These are phyloP conservation scores for Penicillium olsonii DNA, from an alignment of 2,329 filamentous ascomycete genomes.

Conservation along the genomic window DNA sequence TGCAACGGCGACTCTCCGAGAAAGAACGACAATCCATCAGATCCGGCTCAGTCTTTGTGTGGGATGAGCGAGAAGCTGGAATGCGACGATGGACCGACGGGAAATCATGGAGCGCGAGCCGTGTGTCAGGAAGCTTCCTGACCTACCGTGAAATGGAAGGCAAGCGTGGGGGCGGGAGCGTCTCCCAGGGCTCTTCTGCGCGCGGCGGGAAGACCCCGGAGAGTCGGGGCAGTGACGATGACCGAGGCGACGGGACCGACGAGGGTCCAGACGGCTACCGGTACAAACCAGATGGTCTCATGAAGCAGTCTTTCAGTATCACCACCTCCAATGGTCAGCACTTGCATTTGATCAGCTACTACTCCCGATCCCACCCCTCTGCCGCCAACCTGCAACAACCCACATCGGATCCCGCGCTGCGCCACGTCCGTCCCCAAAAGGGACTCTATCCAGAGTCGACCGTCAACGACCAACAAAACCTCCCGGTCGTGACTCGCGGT, in stretches of 20 bases:
- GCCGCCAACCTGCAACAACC: slow-evolving; percentile 76
- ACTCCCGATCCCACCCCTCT: slow-evolving; percentile 74
- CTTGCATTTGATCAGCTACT: slow-evolving; percentile 97
- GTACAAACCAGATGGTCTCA: slow-evolving; percentile 93
- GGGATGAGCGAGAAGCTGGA: slow-evolving; percentile 96
- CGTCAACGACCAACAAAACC: slow-evolving; percentile 78
- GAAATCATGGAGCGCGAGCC: slow-evolving; percentile 97
- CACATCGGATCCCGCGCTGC: slow-evolving; percentile 74
- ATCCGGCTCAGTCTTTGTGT: slow-evolving; percentile 98
- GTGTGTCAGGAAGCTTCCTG: slow-evolving; percentile 94
- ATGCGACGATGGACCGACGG: slow-evolving; percentile 99
- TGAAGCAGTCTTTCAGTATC: slow-evolving; percentile 99
- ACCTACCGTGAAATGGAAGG: slow-evolving; percentile 99
- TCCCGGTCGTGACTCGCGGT: slow-evolving; percentile 76
- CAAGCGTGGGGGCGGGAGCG: slow-evolving; percentile 78
- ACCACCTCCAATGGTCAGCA: slow-evolving; percentile 88
- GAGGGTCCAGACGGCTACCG: slow-evolving; percentile 81
- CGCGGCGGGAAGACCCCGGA: slow-evolving; percentile 77
- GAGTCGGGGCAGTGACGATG: slow-evolving; percentile 79
- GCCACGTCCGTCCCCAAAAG: slow-evolving; percentile 82
- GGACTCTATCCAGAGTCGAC: slow-evolving; percentile 98
- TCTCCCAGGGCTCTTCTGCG: slow-evolving; percentile 60
- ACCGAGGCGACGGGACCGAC: slow-evolving; percentile 69
- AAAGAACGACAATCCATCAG: slow-evolving; percentile 96
- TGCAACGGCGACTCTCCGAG: slow-evolving; percentile 89